A percentile compares a stretch with the other conserved stretches of the same genome.
phyloP scores from a whole-genome alignment of 306 rosid genomes.

The Vicia villosa region DNA sequence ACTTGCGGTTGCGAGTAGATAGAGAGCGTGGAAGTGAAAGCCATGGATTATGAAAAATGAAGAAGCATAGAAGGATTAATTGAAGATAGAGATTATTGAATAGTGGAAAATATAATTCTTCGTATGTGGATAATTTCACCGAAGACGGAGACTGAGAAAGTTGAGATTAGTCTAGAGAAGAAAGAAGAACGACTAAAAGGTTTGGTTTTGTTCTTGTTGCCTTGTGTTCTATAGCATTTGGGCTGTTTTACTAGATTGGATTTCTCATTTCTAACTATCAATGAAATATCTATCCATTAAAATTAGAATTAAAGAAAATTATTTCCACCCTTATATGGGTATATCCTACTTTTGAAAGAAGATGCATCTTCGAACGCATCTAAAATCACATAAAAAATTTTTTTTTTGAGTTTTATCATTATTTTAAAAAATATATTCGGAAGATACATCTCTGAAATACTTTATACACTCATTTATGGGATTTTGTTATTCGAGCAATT shows the following conservation, averaged over 20 bases:
- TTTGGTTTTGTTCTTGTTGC: neutral
- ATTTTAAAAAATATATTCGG: no score
- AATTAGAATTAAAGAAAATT: no score
- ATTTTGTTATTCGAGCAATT: no score
- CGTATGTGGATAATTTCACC: neutral
- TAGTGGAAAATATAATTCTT: neutral
- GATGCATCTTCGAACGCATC: no score
- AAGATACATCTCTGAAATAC: no score
- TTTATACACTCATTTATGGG: no score
- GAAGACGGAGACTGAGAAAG: constrained; percentile 14
- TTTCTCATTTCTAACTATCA: no score
- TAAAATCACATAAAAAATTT: no score
- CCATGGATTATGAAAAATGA: constrained; percentile 48
- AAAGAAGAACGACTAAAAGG: neutral
- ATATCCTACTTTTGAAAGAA: no score
- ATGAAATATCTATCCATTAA: no score
- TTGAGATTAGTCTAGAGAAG: constrained; percentile 1
- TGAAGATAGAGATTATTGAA: neutral
- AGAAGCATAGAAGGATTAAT: constrained; percentile 29
- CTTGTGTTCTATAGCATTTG: constrained; percentile 13
- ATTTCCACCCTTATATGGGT: no score
- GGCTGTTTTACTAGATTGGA: constrained; percentile 2
- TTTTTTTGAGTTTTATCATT: no score
- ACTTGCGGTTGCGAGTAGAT: constrained; percentile 43
- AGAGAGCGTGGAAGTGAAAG: constrained; percentile 62